These are phyloP conservation scores for Wallacemonas rigidus DNA, from an alignment of 208 protist species.

Conservation along the genomic window DNA sequence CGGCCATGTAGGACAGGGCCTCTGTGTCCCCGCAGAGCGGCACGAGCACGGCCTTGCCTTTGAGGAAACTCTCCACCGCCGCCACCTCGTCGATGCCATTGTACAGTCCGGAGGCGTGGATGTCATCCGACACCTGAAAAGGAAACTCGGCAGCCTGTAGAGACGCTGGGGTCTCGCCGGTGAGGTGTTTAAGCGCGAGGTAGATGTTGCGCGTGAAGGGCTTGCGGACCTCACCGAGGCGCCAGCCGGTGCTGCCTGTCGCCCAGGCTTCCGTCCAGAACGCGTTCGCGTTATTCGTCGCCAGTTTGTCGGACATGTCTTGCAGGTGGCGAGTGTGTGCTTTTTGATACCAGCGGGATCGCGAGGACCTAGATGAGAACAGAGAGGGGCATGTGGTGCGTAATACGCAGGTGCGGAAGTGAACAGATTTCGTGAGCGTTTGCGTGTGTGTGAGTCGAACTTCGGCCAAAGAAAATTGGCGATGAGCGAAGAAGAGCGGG, in stretches of 20 bases:
- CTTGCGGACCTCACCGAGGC: slow-evolving; percentile 24
- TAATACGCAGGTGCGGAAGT: too few relatives aligned
- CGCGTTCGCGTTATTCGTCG: slow-evolving; percentile 29
- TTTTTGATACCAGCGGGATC: too few relatives aligned
- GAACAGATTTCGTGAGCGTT: too few relatives aligned
- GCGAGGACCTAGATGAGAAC: too few relatives aligned
- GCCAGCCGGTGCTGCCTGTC: slow-evolving; percentile 40
- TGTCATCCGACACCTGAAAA: slow-evolving; percentile 20
- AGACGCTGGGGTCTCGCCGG: slow-evolving; percentile 4
- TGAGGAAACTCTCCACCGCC: slow-evolving; percentile 36
- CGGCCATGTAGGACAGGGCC: slow-evolving; percentile 44
- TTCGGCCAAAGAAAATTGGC: not conserved
- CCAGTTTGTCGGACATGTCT: slow-evolving; percentile 14
- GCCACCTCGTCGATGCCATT: slow-evolving; percentile 32
- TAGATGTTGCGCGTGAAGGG: slow-evolving; percentile 57
- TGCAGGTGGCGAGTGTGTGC: not conserved
- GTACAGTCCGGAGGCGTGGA: slow-evolving; percentile 14
- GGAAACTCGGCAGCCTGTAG: slow-evolving; percentile 13
- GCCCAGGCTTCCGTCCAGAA: slow-evolving; percentile 58
- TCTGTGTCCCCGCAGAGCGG: slow-evolving; percentile 62
- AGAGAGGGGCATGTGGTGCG: too few relatives aligned
- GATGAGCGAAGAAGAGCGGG: slow-evolving; percentile 8
- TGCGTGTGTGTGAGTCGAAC: too few relatives aligned
- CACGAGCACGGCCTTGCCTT: slow-evolving; percentile 47
- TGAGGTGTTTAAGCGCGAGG: slow-evolving; percentile 25